Base-by-base conservation (phyloP, 352 stramenopile genomes). In the Phytophthora multivora region DNA sequence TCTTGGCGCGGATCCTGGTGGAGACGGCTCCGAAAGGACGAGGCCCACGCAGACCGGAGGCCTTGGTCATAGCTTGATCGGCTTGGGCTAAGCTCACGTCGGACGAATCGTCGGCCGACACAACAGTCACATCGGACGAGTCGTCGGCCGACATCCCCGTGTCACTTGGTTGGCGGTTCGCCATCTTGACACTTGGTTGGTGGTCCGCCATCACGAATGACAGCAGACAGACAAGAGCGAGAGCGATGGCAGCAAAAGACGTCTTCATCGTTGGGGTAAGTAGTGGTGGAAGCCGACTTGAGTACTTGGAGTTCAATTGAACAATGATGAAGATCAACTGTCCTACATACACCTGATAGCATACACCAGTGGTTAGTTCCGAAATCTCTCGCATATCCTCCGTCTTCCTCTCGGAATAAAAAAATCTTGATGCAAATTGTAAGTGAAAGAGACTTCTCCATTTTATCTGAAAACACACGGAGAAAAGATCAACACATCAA, bases 311-410 rank as follows among this genome's bases (percentile, higher is more conserved):
- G 45, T 59, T 48, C 51, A 61, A 58, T 33, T 21, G 49, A 58
- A 73, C 64, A 73, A 57, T 72, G 51, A 46, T 10, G 19, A 6
- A 26, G 38, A 36, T 9, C 30, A 36, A 36, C 21, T 23, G 21
- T 23, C 21, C 21, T 23, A 23, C n/a, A n/a, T n/a, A n/a, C n/a
- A n/a, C n/a, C n/a, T n/a, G n/a, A n/a, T n/a, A n/a, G n/a, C n/a
- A n/a, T n/a, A n/a, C n/a, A n/a, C 21, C 11, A 47, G 38, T 12
- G 0, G 51, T 59, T 49, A 57, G 25, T n/a, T 18, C 31, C 35
- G 26, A 46, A 57, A 53, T 53, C 40, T 60, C 31, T 3, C 10
- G 15, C 39, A 45, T 26, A 28, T 40, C 26, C 18, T 18, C 39
- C 18, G 39, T 21, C 23, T 45, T 45, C 19, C 18, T 45, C 28